These are phyloP conservation scores for Gracilariopsis chorda DNA, from an alignment of 23 red algal genomes.

Conservation along the genomic window DNA sequence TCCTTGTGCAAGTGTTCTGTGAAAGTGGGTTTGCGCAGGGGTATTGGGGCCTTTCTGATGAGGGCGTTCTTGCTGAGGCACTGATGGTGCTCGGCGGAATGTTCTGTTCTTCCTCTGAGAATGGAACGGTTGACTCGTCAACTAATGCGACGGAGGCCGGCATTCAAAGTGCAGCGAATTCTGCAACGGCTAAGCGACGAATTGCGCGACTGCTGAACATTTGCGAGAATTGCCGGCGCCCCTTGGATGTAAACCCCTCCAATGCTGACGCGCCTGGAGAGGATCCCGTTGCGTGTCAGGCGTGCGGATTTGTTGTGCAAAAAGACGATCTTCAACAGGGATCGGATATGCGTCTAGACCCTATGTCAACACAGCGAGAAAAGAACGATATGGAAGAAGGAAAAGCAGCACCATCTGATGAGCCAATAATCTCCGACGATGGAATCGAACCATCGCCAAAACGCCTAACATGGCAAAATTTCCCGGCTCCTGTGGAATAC, in stretches of 20 bases:
- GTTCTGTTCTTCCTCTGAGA: slow-evolving; percentile 34
- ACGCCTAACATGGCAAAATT: slow-evolving; percentile 17
- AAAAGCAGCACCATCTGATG: neutral
- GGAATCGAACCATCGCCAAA: neutral
- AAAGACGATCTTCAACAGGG: neutral
- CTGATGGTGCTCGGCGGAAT: slow-evolving; percentile 38
- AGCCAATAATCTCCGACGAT: neutral
- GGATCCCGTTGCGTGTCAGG: neutral
- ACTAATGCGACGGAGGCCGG: neutral
- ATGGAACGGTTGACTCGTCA: neutral
- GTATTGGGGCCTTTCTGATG: slow-evolving; percentile 23
- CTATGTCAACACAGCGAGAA: neutral
- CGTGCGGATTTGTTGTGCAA: slow-evolving; percentile 8
- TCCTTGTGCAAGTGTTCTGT: slow-evolving; percentile 43
- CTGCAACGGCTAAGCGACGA: neutral
- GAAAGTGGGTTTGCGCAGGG: slow-evolving; percentile 50
- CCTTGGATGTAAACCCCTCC: neutral
- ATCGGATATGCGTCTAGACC: neutral
- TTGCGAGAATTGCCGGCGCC: slow-evolving; percentile 27
- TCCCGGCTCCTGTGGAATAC: slow-evolving; percentile 54
- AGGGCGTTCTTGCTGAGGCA: slow-evolving; percentile 23
- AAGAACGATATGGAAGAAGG: neutral
- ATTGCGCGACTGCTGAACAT: slow-evolving; percentile 16
- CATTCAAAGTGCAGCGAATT: neutral
- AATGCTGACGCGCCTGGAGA: neutral